Evolutionary conservation across 2,329 filamentous ascomycete species (phyloP), one percentile per base, ranked within the genome.

Genomic region (Phialophora chinensis): DNA sequence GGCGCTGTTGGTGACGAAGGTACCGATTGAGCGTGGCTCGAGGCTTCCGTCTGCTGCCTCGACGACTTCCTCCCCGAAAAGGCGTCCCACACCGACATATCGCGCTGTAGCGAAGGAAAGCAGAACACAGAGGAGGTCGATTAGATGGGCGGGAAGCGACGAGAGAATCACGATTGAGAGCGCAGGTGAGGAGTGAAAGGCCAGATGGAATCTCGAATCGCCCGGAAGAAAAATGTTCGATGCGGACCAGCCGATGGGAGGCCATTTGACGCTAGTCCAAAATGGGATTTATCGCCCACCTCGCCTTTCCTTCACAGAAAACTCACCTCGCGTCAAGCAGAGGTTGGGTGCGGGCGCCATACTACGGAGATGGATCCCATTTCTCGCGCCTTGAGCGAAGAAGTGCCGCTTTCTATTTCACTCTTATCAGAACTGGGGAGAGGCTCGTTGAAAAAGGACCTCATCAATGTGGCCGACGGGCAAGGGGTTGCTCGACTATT

Each of bases 31-130:
- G 84, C 78, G 75, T 82, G 78, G 57, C 80, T 35, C 17, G 60
- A 74, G 60, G 80, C 73, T 50, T 81, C 74, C 27, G 75, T 72
- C 44, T 74, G 73, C 60, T 70, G 70, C 54, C 69, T 70, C 11
- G 71, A 73, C 57, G 81, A 75, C 77, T 87, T 88, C 74, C 84
- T 84, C 68, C 87, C 87, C 47, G 85, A 85, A 74, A 90, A 80
- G 20, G 83, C 81, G 75, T 89, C 87, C 87, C 85, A 87, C 74
- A 87, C 80, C 63, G 83, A 81, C 84, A 86, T 87, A 67, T 68
- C 77, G 75, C 66, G 69, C 25, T 47, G 53, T 38, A 61, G 38
- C 3, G 57, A 27, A 50, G 12, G 29, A 23, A 60, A 38, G 31
- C 23, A 53, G 25, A n/a, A 31, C 29, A 55, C 29, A 35, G 17